Evolutionary conservation across 176 grass and related monocot genomes (phyloP).

Genomic region (Phoenix dactylifera): DNA sequence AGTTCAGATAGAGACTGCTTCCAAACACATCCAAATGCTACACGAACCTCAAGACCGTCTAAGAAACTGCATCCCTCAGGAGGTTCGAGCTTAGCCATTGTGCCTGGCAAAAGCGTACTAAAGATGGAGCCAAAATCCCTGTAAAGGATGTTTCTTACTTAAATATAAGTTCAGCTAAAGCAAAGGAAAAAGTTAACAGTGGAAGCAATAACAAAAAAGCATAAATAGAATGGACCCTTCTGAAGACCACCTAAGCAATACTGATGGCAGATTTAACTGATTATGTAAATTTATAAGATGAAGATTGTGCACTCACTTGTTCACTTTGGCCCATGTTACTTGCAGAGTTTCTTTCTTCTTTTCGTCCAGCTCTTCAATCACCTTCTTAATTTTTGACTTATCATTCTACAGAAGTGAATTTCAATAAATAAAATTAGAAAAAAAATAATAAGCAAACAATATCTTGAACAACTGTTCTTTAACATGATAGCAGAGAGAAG

Average conservation of each 20-base stretch:
- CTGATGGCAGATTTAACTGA: not conserved
- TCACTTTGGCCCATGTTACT: constrained; percentile 97
- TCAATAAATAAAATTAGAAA: constrained; percentile 3
- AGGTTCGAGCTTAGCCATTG: constrained; percentile 96
- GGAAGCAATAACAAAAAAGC: too few species aligned
- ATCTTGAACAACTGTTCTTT: constrained; percentile 10
- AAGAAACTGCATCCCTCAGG: constrained; percentile 83
- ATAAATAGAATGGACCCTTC: too few species aligned
- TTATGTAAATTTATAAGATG: too few species aligned
- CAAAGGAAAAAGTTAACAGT: too few species aligned
- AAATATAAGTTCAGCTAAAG: not conserved
- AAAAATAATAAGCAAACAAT: constrained; percentile 7
- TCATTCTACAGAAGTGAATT: constrained; percentile 52
- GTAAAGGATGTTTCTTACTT: constrained; percentile 10
- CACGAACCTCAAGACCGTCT: constrained; percentile 96
- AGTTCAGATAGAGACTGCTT: constrained; percentile 97
- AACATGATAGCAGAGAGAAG: not conserved
- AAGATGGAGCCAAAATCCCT: constrained; percentile 99
- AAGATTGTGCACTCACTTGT: constrained; percentile 46
- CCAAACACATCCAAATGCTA: constrained; percentile 94
- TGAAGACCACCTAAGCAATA: too few species aligned
- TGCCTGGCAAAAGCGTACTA: constrained; percentile 84
- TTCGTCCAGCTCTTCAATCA: constrained; percentile 94
- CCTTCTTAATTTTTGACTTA: constrained; percentile 79
- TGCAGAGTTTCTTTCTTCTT: constrained; percentile 97